Evolutionary conservation across 2,329 filamentous ascomycete species (phyloP), one percentile per base, ranked within the genome.

Genomic region (Aspergillus brunneoviolaceus): DNA sequence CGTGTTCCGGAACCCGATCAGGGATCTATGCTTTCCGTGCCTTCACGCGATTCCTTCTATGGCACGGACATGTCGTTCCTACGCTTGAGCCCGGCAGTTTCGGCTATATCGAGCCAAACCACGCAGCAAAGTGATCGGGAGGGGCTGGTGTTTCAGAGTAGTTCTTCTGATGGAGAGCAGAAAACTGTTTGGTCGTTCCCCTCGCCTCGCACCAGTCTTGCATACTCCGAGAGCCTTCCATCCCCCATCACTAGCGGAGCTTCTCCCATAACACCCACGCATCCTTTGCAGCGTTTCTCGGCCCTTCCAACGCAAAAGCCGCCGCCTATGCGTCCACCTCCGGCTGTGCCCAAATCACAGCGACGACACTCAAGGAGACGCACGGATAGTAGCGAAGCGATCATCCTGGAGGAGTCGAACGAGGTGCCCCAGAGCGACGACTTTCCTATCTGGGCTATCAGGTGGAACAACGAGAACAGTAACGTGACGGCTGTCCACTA

Each of bases 341-440:
- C 74, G 5, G 68, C 73, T 27, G 66, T 75, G 31, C 72, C 75
- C 0, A 67, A 71, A 31, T 68, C 69, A 25, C 70, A 71, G 53
- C 70, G 68, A 58, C 69, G 71, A 48, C 76, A 79, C 62, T 74
- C 77, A 16, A 69, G 76, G 42, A 73, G 76, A 51, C 73, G 76
- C 31, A 79, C 77, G 0, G 74, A 77, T 61, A 79, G 77, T 63
- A 78, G 76, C 58, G 78, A 80, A 66, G 79, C 79, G 59, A 80
- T 83, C 51, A 74, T 77, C 53, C 69, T 79, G 49, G 77, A 76
- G 54, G 70, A 77, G 23, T 74, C 76, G 1, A 77, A 80, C 4
- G 80, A 81, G 31, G 81, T 83, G 63, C 80, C 77, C 49, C 85
- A 86, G 80, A 85, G 87, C 54, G 67, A 83, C 11, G 80, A 80